phyloP scores from a whole-genome alignment of 2,329 filamentous ascomycete species.

The Sporothrix pallida region DNA sequence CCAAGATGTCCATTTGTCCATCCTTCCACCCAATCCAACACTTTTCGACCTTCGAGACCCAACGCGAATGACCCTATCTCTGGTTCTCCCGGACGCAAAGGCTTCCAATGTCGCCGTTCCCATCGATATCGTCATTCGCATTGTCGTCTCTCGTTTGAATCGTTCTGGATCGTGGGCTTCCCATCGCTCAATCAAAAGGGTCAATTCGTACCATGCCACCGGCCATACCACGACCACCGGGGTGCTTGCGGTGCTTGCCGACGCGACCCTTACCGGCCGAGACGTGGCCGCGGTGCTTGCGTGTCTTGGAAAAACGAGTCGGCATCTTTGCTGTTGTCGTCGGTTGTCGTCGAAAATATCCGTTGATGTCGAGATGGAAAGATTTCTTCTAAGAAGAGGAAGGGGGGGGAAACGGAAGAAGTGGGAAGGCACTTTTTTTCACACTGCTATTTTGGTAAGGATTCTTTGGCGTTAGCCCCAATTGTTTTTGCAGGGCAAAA shows the following conservation, averaged over 20 bases:
- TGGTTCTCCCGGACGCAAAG: no score
- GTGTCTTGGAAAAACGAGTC: constrained; percentile 76
- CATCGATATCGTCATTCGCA: neutral
- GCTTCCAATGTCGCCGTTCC: no score
- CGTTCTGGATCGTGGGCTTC: neutral
- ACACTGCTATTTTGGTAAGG: constrained; percentile 23
- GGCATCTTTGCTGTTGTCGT: constrained; percentile 51
- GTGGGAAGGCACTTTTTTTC: constrained; percentile 17
- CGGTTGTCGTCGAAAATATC: constrained; percentile 32
- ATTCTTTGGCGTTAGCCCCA: constrained; percentile 21
- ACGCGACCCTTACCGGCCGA: constrained; percentile 97
- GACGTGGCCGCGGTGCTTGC: constrained; percentile 94
- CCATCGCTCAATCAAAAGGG: neutral
- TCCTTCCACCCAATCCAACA: neutral
- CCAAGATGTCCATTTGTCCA: neutral
- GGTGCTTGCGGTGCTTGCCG: constrained; percentile 97
- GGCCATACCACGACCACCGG: constrained; percentile 83
- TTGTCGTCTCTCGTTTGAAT: neutral
- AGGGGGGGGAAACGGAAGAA: constrained; percentile 20
- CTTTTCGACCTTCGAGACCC: no score
- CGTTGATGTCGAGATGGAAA: constrained; percentile 31
- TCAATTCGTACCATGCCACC: constrained; percentile 66
- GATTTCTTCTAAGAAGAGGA: constrained; percentile 15
- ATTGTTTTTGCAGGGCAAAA: constrained; percentile 18
- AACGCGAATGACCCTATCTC: no score